Conservation (phyloP, 768 basidiomycete genomes). For the Rossbeevera mucosa region DNA sequence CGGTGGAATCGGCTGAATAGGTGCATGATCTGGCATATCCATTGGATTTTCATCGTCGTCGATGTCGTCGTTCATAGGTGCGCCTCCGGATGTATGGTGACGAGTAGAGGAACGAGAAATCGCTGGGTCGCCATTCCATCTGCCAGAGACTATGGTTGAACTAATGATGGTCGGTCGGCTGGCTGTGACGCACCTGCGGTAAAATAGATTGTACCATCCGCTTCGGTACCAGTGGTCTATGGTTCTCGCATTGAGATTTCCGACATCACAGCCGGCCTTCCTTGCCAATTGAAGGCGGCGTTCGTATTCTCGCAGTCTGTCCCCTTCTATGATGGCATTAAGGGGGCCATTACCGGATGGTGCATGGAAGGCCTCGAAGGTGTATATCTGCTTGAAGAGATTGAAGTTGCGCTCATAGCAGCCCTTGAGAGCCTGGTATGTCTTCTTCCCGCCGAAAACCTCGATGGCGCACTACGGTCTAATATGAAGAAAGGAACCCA, state of each 20-base stretch:
- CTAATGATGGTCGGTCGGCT: background rate
- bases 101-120: slow-evolving; percentile 46
- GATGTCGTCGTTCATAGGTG: slow-evolving; percentile 40
- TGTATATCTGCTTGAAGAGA: slow-evolving; percentile 77
- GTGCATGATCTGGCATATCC: slow-evolving; percentile 36
- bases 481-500: slow-evolving; percentile 3
- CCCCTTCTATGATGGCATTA: slow-evolving; percentile 48
- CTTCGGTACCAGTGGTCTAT: slow-evolving; percentile 77
- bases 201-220: slow-evolving; percentile 75
- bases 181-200: slow-evolving; percentile 45
- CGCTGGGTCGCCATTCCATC: slow-evolving; percentile 66
- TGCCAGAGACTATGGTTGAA: slow-evolving; percentile 22
- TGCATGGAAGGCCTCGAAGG: slow-evolving; percentile 52
- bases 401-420: slow-evolving; percentile 85
- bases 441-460: slow-evolving; percentile 72
- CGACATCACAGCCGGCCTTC: slow-evolving; percentile 63
- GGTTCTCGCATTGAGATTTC: slow-evolving; percentile 66
- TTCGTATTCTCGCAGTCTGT: slow-evolving; percentile 68
- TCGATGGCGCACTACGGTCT: slow-evolving; percentile 56
- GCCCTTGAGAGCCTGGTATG: slow-evolving; percentile 79
- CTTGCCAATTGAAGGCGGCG: slow-evolving; percentile 63
- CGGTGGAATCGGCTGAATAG: slow-evolving; percentile 26
- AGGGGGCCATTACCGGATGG: slow-evolving; percentile 36
- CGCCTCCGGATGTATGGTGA: slow-evolving; percentile 29
- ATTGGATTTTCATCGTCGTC: slow-evolving; percentile 49